These are phyloP conservation scores for Bryoglossum gracile DNA, from an alignment of 495 filamentous ascomycete genomes.

Conservation along the genomic window DNA sequence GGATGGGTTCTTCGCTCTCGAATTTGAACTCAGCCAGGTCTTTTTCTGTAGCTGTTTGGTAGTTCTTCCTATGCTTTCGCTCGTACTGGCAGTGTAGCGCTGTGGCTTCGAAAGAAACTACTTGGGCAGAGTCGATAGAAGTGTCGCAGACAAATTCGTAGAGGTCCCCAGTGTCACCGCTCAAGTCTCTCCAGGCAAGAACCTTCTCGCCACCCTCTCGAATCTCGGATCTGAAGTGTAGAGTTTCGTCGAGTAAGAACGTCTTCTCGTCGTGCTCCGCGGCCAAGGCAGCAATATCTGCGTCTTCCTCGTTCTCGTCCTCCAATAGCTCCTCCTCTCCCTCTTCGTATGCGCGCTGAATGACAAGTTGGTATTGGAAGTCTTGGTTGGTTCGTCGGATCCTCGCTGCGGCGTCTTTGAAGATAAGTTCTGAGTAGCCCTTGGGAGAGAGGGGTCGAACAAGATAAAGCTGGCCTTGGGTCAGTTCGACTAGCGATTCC, in stretches of 20 bases:
- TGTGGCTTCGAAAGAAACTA: slow-evolving; percentile 72
- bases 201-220: slow-evolving; percentile 72
- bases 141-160: slow-evolving; percentile 94
- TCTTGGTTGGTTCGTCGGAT: slow-evolving; percentile 90
- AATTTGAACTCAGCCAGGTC: slow-evolving; percentile 80
- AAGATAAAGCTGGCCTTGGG: slow-evolving; percentile 93
- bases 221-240: slow-evolving; percentile 80
- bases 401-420: slow-evolving; percentile 88
- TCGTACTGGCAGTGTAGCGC: slow-evolving; percentile 96
- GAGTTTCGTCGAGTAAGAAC: slow-evolving; percentile 83
- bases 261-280: slow-evolving; percentile 92
- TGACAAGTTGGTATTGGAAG: slow-evolving; percentile 93
- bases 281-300: slow-evolving; percentile 53
- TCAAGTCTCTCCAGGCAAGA: slow-evolving; percentile 90
- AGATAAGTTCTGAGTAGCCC: slow-evolving; percentile 96
- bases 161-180: slow-evolving; percentile 85
- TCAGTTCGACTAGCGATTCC: slow-evolving; percentile 88
- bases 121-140: slow-evolving; percentile 58
- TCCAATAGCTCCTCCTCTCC: slow-evolving; percentile 84
- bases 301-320: slow-evolving; percentile 77
- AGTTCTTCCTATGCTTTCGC: slow-evolving; percentile 74
- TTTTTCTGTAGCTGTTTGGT: slow-evolving; percentile 70
- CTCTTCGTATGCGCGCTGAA: slow-evolving; percentile 94
- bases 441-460: slow-evolving; percentile 93
- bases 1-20: slow-evolving; percentile 69